Conservation (phyloP, 2,329 filamentous ascomycete species). For the Claviceps humidiphila region DNA sequence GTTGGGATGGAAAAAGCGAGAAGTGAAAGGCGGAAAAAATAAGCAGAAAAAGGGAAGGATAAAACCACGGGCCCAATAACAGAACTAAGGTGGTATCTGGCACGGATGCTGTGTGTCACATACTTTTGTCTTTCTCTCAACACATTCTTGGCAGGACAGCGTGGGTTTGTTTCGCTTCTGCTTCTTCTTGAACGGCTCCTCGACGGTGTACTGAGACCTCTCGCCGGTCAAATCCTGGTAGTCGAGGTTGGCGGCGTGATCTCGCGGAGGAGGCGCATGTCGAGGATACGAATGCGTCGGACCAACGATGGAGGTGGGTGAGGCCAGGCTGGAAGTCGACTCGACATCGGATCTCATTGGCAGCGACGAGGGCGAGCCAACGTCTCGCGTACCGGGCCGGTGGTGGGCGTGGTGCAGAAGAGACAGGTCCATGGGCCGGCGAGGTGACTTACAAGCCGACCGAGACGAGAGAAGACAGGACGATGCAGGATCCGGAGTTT, state of each 20-base stretch:
- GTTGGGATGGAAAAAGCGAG: neutral
- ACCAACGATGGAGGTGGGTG: neutral
- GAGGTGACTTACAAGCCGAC: neutral
- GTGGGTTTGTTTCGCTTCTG: constrained; percentile 80
- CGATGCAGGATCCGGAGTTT: neutral
- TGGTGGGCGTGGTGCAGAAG: constrained; percentile 5
- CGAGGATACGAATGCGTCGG: constrained; percentile 4
- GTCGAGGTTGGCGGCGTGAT: constrained; percentile 7
- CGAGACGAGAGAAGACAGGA: neutral
- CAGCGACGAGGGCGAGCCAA: constrained; percentile 1
- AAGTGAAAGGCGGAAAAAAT: neutral
- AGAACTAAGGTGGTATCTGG: neutral
- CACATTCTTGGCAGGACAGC: constrained; percentile 65
- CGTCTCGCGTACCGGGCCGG: constrained; percentile 2
- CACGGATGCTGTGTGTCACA: constrained; percentile 12
- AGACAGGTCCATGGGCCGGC: constrained; percentile 5
- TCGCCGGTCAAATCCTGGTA: constrained; percentile 6
- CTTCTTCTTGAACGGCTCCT: constrained; percentile 47
- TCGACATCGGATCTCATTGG: constrained; percentile 4
- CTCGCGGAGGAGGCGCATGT: constrained; percentile 2
- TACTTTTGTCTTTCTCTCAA: constrained; percentile 72
- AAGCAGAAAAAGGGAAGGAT: neutral
- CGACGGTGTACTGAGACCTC: constrained; percentile 11
- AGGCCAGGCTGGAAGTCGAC: constrained; percentile 4
- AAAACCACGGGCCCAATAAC: no score